These are phyloP conservation scores for Neoascochyta sp. DNA, from an alignment of 2,329 filamentous ascomycete species.

Conservation along the genomic window DNA sequence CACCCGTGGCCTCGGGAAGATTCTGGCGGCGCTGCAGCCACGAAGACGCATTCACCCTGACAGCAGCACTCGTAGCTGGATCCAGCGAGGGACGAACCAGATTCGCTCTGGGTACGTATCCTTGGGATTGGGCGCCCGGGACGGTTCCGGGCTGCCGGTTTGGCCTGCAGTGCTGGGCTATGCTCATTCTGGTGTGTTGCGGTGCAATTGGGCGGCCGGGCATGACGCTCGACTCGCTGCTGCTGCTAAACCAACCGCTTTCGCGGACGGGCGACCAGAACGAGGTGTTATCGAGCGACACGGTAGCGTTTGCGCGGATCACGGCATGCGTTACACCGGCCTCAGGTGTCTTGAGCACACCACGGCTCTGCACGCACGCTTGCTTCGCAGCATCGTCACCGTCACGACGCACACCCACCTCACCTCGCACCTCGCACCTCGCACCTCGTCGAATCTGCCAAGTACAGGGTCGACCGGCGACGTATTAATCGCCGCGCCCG, in stretches of 20 bases:
- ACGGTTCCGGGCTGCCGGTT: slow-evolving; percentile 16
- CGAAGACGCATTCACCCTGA: slow-evolving; percentile 1
- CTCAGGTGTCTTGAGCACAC: too few species aligned
- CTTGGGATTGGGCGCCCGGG: slow-evolving; percentile 19
- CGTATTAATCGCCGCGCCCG: slow-evolving; percentile 27
- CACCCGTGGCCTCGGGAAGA: too few species aligned
- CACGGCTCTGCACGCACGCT: slow-evolving; percentile 7
- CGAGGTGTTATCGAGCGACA: slow-evolving; percentile 15
- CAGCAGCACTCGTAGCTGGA: slow-evolving; percentile 11
- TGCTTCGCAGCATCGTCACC: background rate
- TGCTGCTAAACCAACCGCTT: slow-evolving; percentile 17
- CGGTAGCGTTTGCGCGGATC: slow-evolving; percentile 19
- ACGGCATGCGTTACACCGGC: slow-evolving; percentile 24
- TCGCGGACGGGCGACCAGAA: slow-evolving; percentile 16
- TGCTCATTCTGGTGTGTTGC: slow-evolving; percentile 16
- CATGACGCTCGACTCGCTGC: slow-evolving; percentile 17
- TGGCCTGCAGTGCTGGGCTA: slow-evolving; percentile 14
- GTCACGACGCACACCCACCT: slow-evolving; percentile 15
- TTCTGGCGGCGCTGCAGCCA: slow-evolving; percentile 2
- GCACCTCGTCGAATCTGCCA: too few species aligned
- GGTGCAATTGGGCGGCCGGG: slow-evolving; percentile 13
- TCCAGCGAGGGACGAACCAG: slow-evolving; percentile 3
- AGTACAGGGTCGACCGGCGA: slow-evolving; percentile 18
- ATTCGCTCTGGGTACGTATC: slow-evolving; percentile 18
- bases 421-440: too few species aligned